phyloP scores from a whole-genome alignment of 768 basidiomycete genomes.

The Mycena olivaceomarginata region DNA sequence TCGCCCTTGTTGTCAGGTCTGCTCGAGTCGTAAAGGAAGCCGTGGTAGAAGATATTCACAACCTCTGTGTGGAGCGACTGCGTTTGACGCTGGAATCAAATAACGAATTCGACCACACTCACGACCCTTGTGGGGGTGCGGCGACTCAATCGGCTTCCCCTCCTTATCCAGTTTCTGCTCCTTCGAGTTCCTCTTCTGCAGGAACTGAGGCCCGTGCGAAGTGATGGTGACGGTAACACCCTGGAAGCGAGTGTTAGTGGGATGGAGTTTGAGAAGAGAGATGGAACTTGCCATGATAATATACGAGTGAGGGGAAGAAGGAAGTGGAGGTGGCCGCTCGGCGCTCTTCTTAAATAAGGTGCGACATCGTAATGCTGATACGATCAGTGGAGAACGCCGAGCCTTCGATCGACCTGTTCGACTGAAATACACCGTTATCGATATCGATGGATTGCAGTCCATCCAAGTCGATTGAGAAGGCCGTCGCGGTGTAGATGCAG shows the following conservation, averaged over 20 bases:
- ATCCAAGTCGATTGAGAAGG: neutral
- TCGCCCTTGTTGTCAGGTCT: conserved; percentile 56
- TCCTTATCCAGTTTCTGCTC: neutral
- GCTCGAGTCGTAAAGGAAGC: conserved; percentile 70
- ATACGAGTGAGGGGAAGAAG: neutral
- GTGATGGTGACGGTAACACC: conserved; percentile 82
- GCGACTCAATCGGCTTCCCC: conserved; percentile 75
- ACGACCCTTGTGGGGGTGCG: conserved; percentile 85
- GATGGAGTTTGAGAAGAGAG: too few relatives aligned
- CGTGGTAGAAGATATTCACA: conserved; percentile 88
- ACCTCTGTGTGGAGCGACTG: conserved; percentile 66
- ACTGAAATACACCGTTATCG: conserved; percentile 30
- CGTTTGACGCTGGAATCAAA: conserved; percentile 32
- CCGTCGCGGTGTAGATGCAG: neutral
- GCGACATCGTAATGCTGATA: conserved; percentile 18
- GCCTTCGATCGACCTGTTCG: neutral
- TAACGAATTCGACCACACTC: conserved; percentile 49
- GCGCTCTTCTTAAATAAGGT: conserved; percentile 14
- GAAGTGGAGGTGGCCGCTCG: neutral
- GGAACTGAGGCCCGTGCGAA: too few relatives aligned
- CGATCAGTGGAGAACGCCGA: conserved; percentile 19
- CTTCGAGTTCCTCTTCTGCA: too few relatives aligned
- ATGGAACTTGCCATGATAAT: conserved; percentile 12
- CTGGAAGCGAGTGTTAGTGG: conserved; percentile 57
- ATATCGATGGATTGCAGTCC: conserved; percentile 36